Evolutionary conservation across 805 yeast genomes (phyloP).

Genomic region (Candida coleopterorum): DNA sequence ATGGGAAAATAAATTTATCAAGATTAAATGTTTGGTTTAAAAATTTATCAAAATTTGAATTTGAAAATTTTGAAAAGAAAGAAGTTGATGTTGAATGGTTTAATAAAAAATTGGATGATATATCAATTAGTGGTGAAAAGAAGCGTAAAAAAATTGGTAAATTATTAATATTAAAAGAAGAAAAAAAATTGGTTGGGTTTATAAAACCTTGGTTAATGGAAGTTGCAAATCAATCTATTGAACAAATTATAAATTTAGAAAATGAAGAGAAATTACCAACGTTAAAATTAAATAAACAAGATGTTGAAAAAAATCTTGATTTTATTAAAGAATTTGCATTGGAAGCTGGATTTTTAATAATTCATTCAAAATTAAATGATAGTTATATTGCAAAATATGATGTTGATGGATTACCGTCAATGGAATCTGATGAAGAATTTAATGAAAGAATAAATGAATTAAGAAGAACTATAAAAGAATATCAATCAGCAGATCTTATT

Average conservation of each 20-base stretch:
- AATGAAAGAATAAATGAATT: constrained; percentile 47
- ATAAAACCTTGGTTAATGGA: constrained; percentile 49
- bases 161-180: constrained; percentile 61
- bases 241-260: constrained; percentile 34
- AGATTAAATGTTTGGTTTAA: constrained; percentile 74
- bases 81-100: constrained; percentile 90
- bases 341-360: constrained; percentile 61
- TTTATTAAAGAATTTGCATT: constrained; percentile 61
- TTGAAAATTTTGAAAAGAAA: constrained; percentile 77
- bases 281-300: constrained; percentile 42
- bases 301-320: constrained; percentile 46
- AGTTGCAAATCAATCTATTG: constrained; percentile 21
- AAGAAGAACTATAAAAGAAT: constrained; percentile 54
- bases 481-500: constrained; percentile 59
- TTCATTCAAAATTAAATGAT: constrained; percentile 56
- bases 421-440: constrained; percentile 64
- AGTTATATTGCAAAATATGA: constrained; percentile 60
- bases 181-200: constrained; percentile 64
- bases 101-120: constrained; percentile 75
- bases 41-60: constrained; percentile 72
- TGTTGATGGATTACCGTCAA: constrained; percentile 66
- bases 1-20: constrained; percentile 73
- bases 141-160: constrained; percentile 64
- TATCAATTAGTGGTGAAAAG: constrained; percentile 67
- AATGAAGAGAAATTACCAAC: constrained; percentile 20